A percentile compares a stretch with the other conserved stretches of the same genome.
Conservation (phyloP, 169 alveolate species). For the Plasmodium malariae region DNA sequence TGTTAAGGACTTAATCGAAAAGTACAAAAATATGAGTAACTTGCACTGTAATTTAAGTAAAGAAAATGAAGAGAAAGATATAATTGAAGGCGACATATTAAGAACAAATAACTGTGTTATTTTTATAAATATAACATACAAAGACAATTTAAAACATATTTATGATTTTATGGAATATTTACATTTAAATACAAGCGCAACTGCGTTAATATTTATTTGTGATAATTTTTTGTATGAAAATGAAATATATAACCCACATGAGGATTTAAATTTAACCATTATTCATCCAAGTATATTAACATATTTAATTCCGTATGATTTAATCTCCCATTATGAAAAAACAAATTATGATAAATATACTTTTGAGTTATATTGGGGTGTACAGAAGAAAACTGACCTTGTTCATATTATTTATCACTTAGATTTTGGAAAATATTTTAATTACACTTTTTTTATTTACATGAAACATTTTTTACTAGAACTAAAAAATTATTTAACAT, state of each 20-base stretch:
- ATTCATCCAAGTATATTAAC: slow-evolving; percentile 30
- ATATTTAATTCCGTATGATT: slow-evolving; percentile 47
- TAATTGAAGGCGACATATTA: slow-evolving; percentile 3
- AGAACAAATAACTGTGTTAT: slow-evolving; percentile 50
- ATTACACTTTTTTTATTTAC: slow-evolving; percentile 51
- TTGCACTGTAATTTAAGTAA: slow-evolving; percentile 58
- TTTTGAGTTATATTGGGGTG: slow-evolving; percentile 70
- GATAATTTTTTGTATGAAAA: slow-evolving; percentile 69
- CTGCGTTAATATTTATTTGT: slow-evolving; percentile 48
- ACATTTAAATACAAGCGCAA: slow-evolving; percentile 46
- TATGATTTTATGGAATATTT: slow-evolving; percentile 51
- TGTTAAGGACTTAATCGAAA: slow-evolving; percentile 15
- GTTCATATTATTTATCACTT: slow-evolving; percentile 60
- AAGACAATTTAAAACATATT: slow-evolving; percentile 44
- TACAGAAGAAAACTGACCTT: slow-evolving; percentile 45
- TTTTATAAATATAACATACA: slow-evolving; percentile 43
- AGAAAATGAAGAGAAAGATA: slow-evolving; percentile 8
- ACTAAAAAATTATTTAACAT: slow-evolving; percentile 35
- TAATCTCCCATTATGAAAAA: slow-evolving; percentile 11
- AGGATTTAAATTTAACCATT: slow-evolving; percentile 42
- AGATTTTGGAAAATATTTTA: slow-evolving; percentile 73
- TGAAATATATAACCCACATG: slow-evolving; percentile 70
- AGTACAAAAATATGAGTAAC: slow-evolving; percentile 1
- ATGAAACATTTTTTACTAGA: slow-evolving; percentile 55
- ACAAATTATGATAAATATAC: slow-evolving; percentile 13